phyloP scores from a whole-genome alignment of 345 rosid genomes.

The Salix caprea region DNA sequence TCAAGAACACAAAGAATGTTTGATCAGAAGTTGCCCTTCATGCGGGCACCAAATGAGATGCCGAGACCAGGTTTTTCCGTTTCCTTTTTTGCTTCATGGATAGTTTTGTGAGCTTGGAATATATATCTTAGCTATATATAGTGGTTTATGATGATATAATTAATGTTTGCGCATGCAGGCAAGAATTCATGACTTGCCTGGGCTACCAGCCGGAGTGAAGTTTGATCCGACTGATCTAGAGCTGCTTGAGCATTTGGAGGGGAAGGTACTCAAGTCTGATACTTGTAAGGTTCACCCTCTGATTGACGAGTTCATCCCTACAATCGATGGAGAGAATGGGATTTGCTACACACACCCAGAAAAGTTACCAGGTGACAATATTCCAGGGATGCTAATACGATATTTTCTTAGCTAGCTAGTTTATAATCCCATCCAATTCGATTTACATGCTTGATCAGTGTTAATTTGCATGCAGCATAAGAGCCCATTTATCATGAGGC shows the following conservation, averaged over 20 bases:
- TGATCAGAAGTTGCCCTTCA: constrained; percentile 68
- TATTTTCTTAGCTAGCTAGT: not conserved
- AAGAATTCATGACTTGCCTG: constrained; percentile 83
- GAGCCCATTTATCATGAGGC: too few relatives aligned
- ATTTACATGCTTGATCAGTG: not conserved
- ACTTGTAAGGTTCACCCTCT: constrained; percentile 76
- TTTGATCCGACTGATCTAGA: constrained; percentile 99
- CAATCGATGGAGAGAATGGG: constrained; percentile 93
- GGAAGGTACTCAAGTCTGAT: constrained; percentile 62
- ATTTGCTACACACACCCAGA: constrained; percentile 98
- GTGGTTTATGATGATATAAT: not conserved
- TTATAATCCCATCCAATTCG: not conserved
- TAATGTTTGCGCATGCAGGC: constrained; percentile 26
- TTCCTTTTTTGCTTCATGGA: too few relatives aligned
- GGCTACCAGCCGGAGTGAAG: constrained; percentile 95
- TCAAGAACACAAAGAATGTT: constrained; percentile 30
- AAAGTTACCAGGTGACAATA: constrained; percentile 69
- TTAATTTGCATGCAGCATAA: too few relatives aligned
- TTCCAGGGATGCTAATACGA: not conserved
- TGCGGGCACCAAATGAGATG: constrained; percentile 82
- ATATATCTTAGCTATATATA: not conserved
- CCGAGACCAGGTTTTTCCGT: constrained; percentile 51
- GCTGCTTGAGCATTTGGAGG: constrained; percentile 89
- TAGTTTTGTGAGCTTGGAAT: not conserved
- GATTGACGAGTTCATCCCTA: constrained; percentile 84